Evolutionary conservation across 228 moss, liverwort and hornwort genomes (phyloP).

Genomic region (Sphagnum fallax): DNA sequence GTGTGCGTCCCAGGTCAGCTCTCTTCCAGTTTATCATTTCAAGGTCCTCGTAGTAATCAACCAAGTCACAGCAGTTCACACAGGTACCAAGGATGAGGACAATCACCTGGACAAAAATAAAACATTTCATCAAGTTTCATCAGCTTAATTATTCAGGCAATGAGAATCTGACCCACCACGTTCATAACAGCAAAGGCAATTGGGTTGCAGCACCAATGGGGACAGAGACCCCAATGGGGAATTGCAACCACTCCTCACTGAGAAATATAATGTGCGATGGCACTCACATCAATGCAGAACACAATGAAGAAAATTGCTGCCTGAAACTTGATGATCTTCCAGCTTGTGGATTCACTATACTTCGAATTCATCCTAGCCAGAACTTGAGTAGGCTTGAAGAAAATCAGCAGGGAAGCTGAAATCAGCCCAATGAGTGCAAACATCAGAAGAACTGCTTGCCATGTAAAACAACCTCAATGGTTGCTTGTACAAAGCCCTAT

Average conservation of each 20-base stretch:
- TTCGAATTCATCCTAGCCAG: conserved; percentile 27
- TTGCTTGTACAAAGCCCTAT: conserved; percentile 34
- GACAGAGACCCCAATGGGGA: too few relatives aligned
- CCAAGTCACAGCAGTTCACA: conserved; percentile 55
- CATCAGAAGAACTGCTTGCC: conserved; percentile 43
- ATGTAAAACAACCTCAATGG: conserved; percentile 41
- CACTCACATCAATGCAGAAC: conserved; percentile 35
- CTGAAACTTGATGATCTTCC: conserved; percentile 32
- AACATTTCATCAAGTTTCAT: background rate
- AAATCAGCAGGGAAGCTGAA: conserved; percentile 36
- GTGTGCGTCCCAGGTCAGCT: conserved; percentile 12
- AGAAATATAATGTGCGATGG: too few relatives aligned
- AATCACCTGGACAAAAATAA: conserved; percentile 7
- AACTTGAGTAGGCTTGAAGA: conserved; percentile 31
- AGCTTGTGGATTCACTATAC: conserved; percentile 10
- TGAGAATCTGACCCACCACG: too few relatives aligned
- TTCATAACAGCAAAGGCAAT: too few relatives aligned
- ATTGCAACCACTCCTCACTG: too few relatives aligned
- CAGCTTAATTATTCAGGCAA: background rate
- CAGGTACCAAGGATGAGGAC: conserved; percentile 43
- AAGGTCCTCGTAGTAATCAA: conserved; percentile 61
- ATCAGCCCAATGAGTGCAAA: conserved; percentile 48
- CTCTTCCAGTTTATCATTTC: conserved; percentile 41
- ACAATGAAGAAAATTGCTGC: conserved; percentile 54
- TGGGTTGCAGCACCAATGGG: too few relatives aligned